Base-by-base conservation (phyloP, 495 filamentous ascomycete species). In the Pyronema omphalodes region DNA sequence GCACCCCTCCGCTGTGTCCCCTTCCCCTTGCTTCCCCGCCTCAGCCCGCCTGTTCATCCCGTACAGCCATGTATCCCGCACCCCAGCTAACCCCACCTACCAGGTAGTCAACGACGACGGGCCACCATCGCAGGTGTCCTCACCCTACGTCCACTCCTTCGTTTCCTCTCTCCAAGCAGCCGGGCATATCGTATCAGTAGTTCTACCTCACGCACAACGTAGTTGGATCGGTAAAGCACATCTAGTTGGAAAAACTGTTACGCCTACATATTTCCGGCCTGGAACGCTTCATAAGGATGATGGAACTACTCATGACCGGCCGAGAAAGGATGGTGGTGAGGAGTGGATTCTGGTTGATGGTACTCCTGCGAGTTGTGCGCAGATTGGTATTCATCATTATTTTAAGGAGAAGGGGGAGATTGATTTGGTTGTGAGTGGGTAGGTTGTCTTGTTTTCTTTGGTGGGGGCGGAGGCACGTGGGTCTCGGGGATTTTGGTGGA, bases 201-300 rank as follows among this genome's bases (percentile, higher is more conserved):
- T 91, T 55, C 77, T 98, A 3, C 91, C 91, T 0, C 81, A 94
- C 67, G 80, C 79, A 8, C 91, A 98, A 68, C 82, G 88, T 46
- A 93, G 86, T 51, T 98, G 91, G 91, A 95, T 98, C 60, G 87
- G 88, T 53, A 98, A 98, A 71, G 91, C 91, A 17, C 89, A 96
- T 65, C 79, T 95, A 43, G 81, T 94, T 56, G 86, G 86, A 52
- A 79, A 85, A 60, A 81, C 82, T 15, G 77, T 93, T 40, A 84
- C 82, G 55, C 86, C 88, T 3, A 80, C 79, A n/a, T 93, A 94
- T 69, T 98, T 88, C 73, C 83, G 84, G 71, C 73, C 77, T 8
- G 71, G 75, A 51, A 73, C 79, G 0, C 67, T 82, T 3, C 75
- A 77, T 60, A 64, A 74, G 54, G 80, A 83, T 62, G 74, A 83